Base-by-base conservation (phyloP, 177 flowering plant species). In the Tripterygium wilfordii region DNA sequence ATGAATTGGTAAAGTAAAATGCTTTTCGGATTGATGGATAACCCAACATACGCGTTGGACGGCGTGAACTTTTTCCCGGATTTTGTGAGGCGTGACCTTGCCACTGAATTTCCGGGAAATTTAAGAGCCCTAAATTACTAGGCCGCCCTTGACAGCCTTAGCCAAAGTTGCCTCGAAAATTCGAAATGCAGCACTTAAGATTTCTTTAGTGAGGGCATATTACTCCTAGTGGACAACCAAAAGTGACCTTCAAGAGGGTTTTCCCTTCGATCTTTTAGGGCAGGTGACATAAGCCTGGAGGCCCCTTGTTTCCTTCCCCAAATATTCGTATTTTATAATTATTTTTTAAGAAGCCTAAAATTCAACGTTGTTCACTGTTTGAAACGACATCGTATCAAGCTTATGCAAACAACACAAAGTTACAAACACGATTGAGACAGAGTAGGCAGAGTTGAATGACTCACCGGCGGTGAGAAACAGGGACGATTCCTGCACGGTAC, bases 401-500 rank as follows among this genome's bases (percentile, higher is more conserved):
- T 14, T 18, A 12, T 30, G 33, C 9, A 10, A 45, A 28, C 1
- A 18, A 4, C 23, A 7, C 6, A 16, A 39, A 19, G 5, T 9
- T 3, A 27, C 15, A 5, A 28, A 6, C 16, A 28, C 15, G 14
- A 17, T n/a, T n/a, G 12, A 27, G 10, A 4, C 21, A 23, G 23
- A 45, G 29, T 15, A 32, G 17, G 15, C 10, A 47, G 8, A 24
- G 25, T 17, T 9, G 23, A 10, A 1, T 8, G 19, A 51, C 49
- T 51, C 24, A 72, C 77, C 77, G 57, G 56, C 77, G 74, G 61
- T 39, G 66, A 13, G 49, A 3, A 41, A 72, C 74, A 36, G 77
- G 77, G 42, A 72, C 69, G 16, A 72, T 72, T 5, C 77, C 77
- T 33, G 74, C 74, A 0, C 60, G 54, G 60, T 65, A 72, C 58